phyloP scores from a whole-genome alignment of 768 basidiomycete species.

The Collybia sordida region DNA sequence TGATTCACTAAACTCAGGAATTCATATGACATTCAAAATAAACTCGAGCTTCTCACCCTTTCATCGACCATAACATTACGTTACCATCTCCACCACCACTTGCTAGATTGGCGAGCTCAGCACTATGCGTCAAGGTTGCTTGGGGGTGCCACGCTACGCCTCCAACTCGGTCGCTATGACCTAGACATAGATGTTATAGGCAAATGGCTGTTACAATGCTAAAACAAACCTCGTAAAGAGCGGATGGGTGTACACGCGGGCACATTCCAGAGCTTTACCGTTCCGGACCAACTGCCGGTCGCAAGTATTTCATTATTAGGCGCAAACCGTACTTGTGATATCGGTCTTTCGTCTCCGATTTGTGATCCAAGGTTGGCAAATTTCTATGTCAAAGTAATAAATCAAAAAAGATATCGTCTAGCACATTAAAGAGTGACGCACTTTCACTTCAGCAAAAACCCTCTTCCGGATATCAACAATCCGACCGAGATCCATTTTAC shows the following conservation, averaged over 20 bases:
- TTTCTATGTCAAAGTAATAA: constrained; percentile 46
- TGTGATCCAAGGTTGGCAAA: constrained; percentile 94
- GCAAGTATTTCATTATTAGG: constrained; percentile 88
- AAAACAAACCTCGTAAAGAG: constrained; percentile 64
- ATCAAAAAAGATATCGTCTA: background rate
- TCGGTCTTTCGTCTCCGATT: constrained; percentile 94
- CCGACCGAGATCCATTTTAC: constrained; percentile 79
- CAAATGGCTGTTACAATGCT: background rate
- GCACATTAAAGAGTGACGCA: constrained; percentile 30
- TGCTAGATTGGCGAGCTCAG: constrained; percentile 75
- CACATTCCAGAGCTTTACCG: constrained; percentile 93
- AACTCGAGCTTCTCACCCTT: constrained; percentile 49
- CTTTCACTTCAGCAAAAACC: constrained; percentile 88
- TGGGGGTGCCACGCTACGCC: constrained; percentile 98
- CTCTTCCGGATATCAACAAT: constrained; percentile 93
- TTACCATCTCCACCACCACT: constrained; percentile 89
- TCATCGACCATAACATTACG: constrained; percentile 88
- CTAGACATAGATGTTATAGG: constrained; percentile 35
- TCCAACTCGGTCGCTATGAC: constrained; percentile 88
- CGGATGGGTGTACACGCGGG: constrained; percentile 83
- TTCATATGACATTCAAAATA: constrained; percentile 5
- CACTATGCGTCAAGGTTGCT: constrained; percentile 72
- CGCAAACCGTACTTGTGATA: constrained; percentile 92
- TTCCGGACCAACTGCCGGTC: constrained; percentile 96
- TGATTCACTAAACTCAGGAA: constrained; percentile 56